These are phyloP conservation scores for Sanghuangporus sanghuang DNA, from an alignment of 1,284 basidiomycete genomes.

Conservation along the genomic window DNA sequence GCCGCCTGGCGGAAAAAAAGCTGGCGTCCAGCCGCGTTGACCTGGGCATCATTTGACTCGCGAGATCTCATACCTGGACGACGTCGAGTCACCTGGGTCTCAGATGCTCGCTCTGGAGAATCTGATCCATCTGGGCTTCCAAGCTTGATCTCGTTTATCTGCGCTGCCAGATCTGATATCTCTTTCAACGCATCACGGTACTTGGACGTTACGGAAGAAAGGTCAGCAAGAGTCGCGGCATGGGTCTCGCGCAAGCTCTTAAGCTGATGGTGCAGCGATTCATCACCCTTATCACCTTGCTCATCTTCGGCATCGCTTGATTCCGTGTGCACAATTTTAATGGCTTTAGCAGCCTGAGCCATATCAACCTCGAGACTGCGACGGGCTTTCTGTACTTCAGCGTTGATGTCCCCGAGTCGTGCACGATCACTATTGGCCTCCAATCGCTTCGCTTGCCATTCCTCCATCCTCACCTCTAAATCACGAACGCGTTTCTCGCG, in stretches of 20 bases:
- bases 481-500: constrained; percentile 71
- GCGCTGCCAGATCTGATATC: constrained; percentile 80
- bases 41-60: constrained; percentile 44
- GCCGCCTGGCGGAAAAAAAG: constrained; percentile 83
- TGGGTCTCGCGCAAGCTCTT: constrained; percentile 69
- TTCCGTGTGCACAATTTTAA: constrained; percentile 17
- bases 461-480: constrained; percentile 71
- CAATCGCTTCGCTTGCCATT: constrained; percentile 66
- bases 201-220: constrained; percentile 72
- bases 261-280: constrained; percentile 50
- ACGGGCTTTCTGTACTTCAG: constrained; percentile 66
- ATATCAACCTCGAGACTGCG: constrained; percentile 48
- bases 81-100: constrained; percentile 41
- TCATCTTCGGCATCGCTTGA: constrained; percentile 19
- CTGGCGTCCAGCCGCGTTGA: constrained; percentile 48
- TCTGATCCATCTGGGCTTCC: constrained; percentile 41
- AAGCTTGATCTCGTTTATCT: constrained; percentile 77
- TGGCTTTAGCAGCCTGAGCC: constrained; percentile 22
- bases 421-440: constrained; percentile 60
- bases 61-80: constrained; percentile 42
- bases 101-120: constrained; percentile 46
- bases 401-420: constrained; percentile 61
- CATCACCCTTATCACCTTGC: constrained; percentile 22
- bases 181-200: constrained; percentile 87
- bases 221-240: constrained; percentile 72